Evolutionary conservation across 257 asterid genomes (phyloP), one percentile per base, ranked within the genome.

Genomic region (Solanum piurae): DNA sequence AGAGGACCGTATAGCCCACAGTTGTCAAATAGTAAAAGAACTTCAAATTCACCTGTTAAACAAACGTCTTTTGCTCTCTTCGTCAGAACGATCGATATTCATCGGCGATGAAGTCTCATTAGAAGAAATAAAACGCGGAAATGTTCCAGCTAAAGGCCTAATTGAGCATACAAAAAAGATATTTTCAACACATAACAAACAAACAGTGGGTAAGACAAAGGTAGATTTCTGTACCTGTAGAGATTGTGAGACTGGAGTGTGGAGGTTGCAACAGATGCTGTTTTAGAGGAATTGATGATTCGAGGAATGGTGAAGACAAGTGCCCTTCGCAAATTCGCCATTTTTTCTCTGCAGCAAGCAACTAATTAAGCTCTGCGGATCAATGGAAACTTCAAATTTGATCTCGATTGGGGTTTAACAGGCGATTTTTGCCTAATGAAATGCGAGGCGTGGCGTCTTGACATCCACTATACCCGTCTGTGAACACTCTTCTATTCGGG

Each of bases 21-120:
- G 31, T 42, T 42, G 3, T 23, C 21, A 27, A 13, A 38, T 38
- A 29, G 3, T 1, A 46, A 9, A 80, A 80, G 0, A 55, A 25
- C 14, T 29, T 49, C 46, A 80, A 46, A 16, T 2, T 9, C 49
- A 89, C 99, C 99, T 94, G 94, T 96, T 96, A 83, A 87, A 92
- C 88, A 95, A 82, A 25, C 96, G 96, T 91, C 98, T 90, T 88
- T 93, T 96, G 89, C 94, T 92, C 91, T 96, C 98, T 87, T 94
- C 95, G 64, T 69, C 88, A 85, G 98, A 92, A 82, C 94, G 93
- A 92, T 96, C 98, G 84, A 94, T 88, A 87, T 91, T 91, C 14
- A 88, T 33, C 46, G 90, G 83, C 33, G 85, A 88, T 25, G 84
- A 31, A 92, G 46, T 87, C 71, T 88, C 90, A 83, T 90, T 87